Conservation (phyloP, 164 flowering plant genomes). For the Umbilicus rupestris region DNA sequence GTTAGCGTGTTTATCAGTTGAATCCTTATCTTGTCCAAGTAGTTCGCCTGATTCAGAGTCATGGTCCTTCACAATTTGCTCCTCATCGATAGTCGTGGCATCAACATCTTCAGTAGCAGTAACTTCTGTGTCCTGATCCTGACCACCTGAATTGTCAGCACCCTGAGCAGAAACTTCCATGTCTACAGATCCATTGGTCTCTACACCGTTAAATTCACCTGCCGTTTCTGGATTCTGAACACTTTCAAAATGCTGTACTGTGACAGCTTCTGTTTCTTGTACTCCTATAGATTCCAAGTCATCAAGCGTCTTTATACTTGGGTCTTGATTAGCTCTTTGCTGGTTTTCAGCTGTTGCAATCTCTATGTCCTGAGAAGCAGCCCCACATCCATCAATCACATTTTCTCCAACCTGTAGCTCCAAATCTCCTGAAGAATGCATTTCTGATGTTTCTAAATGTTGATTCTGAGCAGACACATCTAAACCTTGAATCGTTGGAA, state of each 20-base stretch:
- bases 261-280: constrained; percentile 1
- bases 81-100: not conserved
- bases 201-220: not conserved
- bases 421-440: not conserved
- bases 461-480: not conserved
- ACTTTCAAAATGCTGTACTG: not conserved
- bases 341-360: not conserved
- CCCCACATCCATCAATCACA: not conserved
- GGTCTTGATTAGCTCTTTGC: not conserved
- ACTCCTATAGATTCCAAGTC: not conserved
- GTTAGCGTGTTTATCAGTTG: not conserved
- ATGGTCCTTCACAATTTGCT: not conserved
- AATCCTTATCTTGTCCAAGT: not conserved
- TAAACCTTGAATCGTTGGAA: not conserved
- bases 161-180: not conserved
- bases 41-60: not conserved
- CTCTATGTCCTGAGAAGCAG: constrained; percentile 2
- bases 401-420: too few relatives aligned
- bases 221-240: not conserved
- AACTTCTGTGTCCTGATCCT: not conserved
- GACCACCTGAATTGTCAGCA: not conserved
- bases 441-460: not conserved
- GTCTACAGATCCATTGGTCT: not conserved
- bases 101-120: not conserved
- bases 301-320: not conserved